These are phyloP conservation scores for Saccharata proteae DNA, from an alignment of 2,329 filamentous ascomycete species.

Conservation along the genomic window DNA sequence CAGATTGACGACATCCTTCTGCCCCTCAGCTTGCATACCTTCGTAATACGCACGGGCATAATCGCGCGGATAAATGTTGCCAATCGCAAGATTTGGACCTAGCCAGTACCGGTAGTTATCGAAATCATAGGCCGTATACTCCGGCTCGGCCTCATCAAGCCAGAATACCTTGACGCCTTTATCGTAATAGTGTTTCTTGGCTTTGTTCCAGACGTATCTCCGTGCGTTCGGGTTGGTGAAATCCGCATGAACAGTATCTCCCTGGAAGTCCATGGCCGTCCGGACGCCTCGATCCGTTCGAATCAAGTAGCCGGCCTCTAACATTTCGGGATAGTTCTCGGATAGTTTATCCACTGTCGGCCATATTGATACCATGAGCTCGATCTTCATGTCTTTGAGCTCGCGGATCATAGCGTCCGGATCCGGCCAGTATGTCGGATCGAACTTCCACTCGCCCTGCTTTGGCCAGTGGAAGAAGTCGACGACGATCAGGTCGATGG, in stretches of 20 bases:
- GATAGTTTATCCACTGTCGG: slow-evolving; percentile 49
- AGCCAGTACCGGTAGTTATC: slow-evolving; percentile 51
- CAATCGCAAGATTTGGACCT: slow-evolving; percentile 42
- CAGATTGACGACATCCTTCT: slow-evolving; percentile 48
- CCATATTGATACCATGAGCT: slow-evolving; percentile 61
- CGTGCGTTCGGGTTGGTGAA: slow-evolving; percentile 50
- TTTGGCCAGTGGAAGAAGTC: slow-evolving; percentile 58
- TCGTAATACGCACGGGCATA: slow-evolving; percentile 51
- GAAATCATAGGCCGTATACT: slow-evolving; percentile 54
- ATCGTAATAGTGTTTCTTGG: slow-evolving; percentile 47
- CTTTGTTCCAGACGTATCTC: slow-evolving; percentile 47
- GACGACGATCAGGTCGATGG: slow-evolving; percentile 53
- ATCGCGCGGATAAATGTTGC: slow-evolving; percentile 48
- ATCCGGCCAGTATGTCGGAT: slow-evolving; percentile 52
- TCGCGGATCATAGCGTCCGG: slow-evolving; percentile 54
- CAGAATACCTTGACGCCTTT: slow-evolving; percentile 54
- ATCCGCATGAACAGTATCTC: slow-evolving; percentile 49
- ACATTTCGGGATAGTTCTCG: slow-evolving; percentile 51
- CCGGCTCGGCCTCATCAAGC: slow-evolving; percentile 58
- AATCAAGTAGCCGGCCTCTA: slow-evolving; percentile 48
- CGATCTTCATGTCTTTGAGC: slow-evolving; percentile 44
- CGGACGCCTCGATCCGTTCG: slow-evolving; percentile 48
- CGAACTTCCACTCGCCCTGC: slow-evolving; percentile 58
- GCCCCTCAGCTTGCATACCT: slow-evolving; percentile 41
- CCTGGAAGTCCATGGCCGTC: slow-evolving; percentile 46